Conservation (phyloP, 768 basidiomycete species). For the Suillus tomentosus region DNA sequence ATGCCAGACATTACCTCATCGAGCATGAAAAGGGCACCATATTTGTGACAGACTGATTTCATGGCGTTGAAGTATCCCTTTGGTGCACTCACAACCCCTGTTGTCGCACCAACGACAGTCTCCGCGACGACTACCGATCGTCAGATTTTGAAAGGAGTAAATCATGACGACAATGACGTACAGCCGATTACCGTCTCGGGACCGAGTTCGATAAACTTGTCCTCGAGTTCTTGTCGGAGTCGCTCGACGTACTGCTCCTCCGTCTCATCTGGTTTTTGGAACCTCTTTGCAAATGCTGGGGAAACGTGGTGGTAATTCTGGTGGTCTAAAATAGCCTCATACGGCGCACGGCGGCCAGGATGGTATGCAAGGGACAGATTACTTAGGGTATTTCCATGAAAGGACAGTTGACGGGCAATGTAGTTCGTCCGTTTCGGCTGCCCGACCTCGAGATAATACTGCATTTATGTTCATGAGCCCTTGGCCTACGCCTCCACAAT, state of each 20-base stretch:
- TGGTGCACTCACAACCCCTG: conserved; percentile 74
- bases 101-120: conserved; percentile 86
- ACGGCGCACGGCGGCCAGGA: conserved; percentile 67
- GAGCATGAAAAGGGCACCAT: conserved; percentile 72
- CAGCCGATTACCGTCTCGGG: conserved; percentile 83
- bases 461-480: conserved; percentile 17
- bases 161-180: conserved; percentile 36
- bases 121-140: conserved; percentile 67
- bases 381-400: conserved; percentile 81
- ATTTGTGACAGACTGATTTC: conserved; percentile 80
- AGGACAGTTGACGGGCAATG: conserved; percentile 77
- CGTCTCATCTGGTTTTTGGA: conserved; percentile 65
- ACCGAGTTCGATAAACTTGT: conserved; percentile 82
- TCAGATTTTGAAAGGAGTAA: conserved; percentile 4
- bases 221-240: conserved; percentile 78
- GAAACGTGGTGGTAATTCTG: conserved; percentile 82
- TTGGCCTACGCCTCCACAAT: neutral
- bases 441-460: conserved; percentile 73
- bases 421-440: conserved; percentile 75
- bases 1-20: conserved; percentile 95
- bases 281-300: conserved; percentile 85
- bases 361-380: conserved; percentile 72
- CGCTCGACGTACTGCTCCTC: conserved; percentile 81
- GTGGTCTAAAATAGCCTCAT: conserved; percentile 62
- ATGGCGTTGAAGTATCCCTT: conserved; percentile 86